Evolutionary conservation across 1,139 yeast genomes (phyloP), one percentile per base, ranked within the genome.

Genomic region (Kazachstania sp.): DNA sequence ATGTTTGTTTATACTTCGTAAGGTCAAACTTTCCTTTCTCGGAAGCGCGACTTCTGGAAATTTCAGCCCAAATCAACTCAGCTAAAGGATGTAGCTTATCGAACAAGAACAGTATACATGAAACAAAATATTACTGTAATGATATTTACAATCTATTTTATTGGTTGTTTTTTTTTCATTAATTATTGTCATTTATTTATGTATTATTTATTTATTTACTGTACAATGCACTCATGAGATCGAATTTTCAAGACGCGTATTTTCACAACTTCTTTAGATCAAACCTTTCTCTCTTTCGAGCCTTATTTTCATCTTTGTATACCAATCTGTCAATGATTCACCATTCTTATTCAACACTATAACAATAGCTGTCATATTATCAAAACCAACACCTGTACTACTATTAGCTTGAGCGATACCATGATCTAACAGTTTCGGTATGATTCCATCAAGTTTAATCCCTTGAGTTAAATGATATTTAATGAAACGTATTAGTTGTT

Each of bases 301-400:
- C 50, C 74, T 72, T 20, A 65, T 57, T 56, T 73, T 78, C 74
- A 81, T 78, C 50, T 64, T 62, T 6, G 66, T 65, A 56, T 79
- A 75, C 92, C 92, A 83, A 35, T 72, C 73, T 20, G 76, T 75
- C 37, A 81, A 60, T 11, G 70, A 61, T 44, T 66, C 68, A 4
- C 65, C 67, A 11, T 67, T 67, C 38, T 61, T 63, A 57, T 81
- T 86, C 37, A 82, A 57, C 1, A 85, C 85, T 15, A 83, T 72
- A 4, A 83, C 74, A 8, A 82, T 73, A 29, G 82, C 68, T 1
- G 90, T 83, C 92, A 83, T 83, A 59, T 84, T 84, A 61, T 84
- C 94, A 58, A 82, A 83, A 1, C 94, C 94, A 32, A 83, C 76
- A 2, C 92, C 92, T 0, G 92, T 84, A 40, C 77, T 72, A 43